phyloP scores from a whole-genome alignment of 306 rosid genomes.

The Trifolium fragiferum region DNA sequence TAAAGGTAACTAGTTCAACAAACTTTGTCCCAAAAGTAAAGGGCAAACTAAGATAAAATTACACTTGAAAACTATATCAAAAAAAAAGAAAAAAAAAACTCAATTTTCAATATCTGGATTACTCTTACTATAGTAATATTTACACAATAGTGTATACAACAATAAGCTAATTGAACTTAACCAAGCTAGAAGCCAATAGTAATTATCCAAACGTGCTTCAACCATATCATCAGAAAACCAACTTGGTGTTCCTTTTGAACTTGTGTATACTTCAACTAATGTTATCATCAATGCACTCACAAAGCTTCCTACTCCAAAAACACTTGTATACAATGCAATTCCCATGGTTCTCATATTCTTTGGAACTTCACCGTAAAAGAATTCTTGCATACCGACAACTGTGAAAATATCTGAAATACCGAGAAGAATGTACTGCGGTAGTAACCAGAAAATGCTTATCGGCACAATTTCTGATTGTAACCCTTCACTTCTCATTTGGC shows the following conservation, averaged over 20 bases:
- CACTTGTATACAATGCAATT: constrained; percentile 79
- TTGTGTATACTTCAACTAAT: constrained; percentile 59
- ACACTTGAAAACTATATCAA: background rate
- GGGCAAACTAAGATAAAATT: background rate
- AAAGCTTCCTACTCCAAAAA: constrained; percentile 94
- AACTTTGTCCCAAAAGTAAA: too few relatives aligned
- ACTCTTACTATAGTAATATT: constrained; percentile 50
- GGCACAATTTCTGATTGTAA: constrained; percentile 48
- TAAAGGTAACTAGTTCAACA: too few relatives aligned
- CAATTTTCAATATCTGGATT: constrained; percentile 54
- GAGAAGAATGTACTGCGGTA: constrained; percentile 84
- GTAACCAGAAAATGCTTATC: constrained; percentile 82
- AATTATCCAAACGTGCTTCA: constrained; percentile 75
- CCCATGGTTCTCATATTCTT: constrained; percentile 80
- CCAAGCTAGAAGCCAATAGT: constrained; percentile 81
- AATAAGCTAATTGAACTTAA: too few relatives aligned
- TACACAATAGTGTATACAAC: constrained; percentile 63
- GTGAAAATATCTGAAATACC: constrained; percentile 92
- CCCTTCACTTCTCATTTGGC: constrained; percentile 44
- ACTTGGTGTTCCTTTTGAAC: constrained; percentile 54
- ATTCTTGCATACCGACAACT: constrained; percentile 96
- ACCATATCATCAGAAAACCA: constrained; percentile 92
- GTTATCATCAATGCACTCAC: constrained; percentile 83
- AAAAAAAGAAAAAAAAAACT: constrained; percentile 4
- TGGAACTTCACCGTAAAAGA: constrained; percentile 86